Percentiles rank a stretch among this genome's conserved stretches.
phyloP scores from a whole-genome alignment of 495 filamentous ascomycete genomes.

The Trichoderma gamsii region DNA sequence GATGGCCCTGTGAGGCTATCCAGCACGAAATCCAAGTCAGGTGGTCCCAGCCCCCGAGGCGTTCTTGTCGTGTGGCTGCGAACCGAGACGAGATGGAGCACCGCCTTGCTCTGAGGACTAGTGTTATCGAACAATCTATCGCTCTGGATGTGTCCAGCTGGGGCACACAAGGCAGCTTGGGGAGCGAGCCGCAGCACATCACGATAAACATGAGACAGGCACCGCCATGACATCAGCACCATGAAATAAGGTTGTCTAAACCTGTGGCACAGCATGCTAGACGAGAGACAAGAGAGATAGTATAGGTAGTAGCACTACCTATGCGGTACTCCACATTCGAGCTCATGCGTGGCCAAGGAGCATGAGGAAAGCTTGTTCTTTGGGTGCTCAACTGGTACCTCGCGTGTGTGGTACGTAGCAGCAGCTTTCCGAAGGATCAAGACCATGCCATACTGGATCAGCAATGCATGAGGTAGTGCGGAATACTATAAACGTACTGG shows the following conservation, averaged over 20 bases:
- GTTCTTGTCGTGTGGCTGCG: neutral
- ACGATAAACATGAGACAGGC: constrained; percentile 2
- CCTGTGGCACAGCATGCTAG: constrained; percentile 8
- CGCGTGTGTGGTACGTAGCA: too few relatives aligned
- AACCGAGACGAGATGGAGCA: neutral
- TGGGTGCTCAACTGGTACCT: too few relatives aligned
- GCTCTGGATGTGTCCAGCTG: neutral
- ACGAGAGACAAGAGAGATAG: neutral
- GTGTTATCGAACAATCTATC: neutral
- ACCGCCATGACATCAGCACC: neutral
- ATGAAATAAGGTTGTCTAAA: neutral
- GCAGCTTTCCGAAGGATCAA: too few relatives aligned
- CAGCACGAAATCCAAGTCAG: neutral
- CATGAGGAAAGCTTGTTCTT: too few relatives aligned
- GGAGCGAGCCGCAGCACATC: constrained; percentile 9
- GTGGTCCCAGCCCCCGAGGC: constrained; percentile 2
- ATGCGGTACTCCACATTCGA: too few relatives aligned
- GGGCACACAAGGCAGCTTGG: neutral
- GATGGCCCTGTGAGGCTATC: constrained; percentile 7
- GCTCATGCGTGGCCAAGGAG: too few relatives aligned
- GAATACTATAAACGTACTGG: too few relatives aligned
- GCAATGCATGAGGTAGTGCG: too few relatives aligned
- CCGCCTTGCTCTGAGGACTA: neutral
- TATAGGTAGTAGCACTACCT: neutral
- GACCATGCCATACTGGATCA: too few relatives aligned